Percentiles rank a stretch among this genome's conserved stretches.
phyloP scores from a whole-genome alignment of 2,329 filamentous ascomycete genomes.

The Sporothrix curviconia region DNA sequence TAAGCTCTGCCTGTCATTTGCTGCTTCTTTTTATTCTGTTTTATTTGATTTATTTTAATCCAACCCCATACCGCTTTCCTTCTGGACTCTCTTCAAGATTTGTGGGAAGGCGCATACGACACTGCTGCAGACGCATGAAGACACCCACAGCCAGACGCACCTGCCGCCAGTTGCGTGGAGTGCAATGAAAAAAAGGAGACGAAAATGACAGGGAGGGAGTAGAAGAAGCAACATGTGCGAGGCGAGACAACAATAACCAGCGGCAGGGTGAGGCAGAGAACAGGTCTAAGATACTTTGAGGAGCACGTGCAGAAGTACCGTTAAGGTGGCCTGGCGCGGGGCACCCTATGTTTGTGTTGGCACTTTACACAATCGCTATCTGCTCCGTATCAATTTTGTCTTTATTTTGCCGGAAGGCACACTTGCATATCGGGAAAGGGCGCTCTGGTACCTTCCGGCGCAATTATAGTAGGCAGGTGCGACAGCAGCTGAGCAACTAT shows the following conservation, averaged over 20 bases:
- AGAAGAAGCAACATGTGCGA: background rate
- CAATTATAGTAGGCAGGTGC: too few relatives aligned
- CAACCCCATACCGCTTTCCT: background rate
- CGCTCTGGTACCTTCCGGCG: too few relatives aligned
- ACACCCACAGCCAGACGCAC: conserved; percentile 11
- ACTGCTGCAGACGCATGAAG: conserved; percentile 12
- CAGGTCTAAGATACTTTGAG: conserved; percentile 1
- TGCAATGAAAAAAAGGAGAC: background rate
- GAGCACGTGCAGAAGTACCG: conserved; percentile 14
- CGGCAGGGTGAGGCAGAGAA: background rate
- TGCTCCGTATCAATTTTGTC: too few relatives aligned
- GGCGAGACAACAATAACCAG: background rate
- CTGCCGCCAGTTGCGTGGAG: conserved; percentile 17
- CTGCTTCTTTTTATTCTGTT: background rate
- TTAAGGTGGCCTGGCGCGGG: background rate
- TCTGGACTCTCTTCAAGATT: background rate
- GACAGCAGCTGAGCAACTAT: too few relatives aligned
- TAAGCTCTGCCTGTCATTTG: background rate
- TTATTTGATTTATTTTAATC: background rate
- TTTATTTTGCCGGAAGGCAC: too few relatives aligned
- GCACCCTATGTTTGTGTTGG: background rate
- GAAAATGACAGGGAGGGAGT: background rate
- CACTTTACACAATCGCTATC: too few relatives aligned
- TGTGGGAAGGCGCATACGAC: conserved; percentile 9
- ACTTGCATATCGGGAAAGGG: too few relatives aligned